Percentiles rank a stretch among this genome's conserved stretches.
phyloP scores from a whole-genome alignment of 2,329 filamentous ascomycete genomes.

The Gaeumannomyces tritici region DNA sequence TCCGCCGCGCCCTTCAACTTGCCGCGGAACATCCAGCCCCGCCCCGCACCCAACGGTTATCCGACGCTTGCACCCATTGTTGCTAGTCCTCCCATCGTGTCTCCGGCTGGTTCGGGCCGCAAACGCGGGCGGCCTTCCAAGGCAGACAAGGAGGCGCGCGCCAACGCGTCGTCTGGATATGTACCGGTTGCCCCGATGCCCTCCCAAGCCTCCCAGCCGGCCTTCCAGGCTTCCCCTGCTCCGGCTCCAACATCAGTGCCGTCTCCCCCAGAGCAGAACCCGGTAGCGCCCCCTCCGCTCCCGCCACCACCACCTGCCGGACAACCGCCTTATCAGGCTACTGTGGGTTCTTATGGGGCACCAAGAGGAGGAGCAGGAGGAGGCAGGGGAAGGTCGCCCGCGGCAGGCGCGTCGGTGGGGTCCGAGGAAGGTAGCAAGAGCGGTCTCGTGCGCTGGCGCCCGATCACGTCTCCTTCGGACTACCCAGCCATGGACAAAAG shows the following conservation, averaged over 20 bases:
- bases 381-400: not conserved
- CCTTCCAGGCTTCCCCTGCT: constrained; percentile 3
- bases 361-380: not conserved
- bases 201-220: constrained; percentile 10
- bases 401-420: not conserved
- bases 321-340: not conserved
- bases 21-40: constrained; percentile 19
- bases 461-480: not conserved
- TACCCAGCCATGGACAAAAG: not conserved
- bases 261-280: not conserved
- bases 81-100: constrained; percentile 7
- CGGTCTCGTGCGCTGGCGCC: constrained; percentile 1
- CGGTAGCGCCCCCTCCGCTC: not conserved
- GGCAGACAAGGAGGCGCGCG: constrained; percentile 18
- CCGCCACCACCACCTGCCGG: not conserved
- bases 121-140: constrained; percentile 24
- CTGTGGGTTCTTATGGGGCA: not conserved
- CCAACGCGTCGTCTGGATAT: constrained; percentile 9
- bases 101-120: constrained; percentile 10
- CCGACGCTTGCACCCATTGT: constrained; percentile 5
- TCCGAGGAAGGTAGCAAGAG: not conserved
- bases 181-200: constrained; percentile 12
- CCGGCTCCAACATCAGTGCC: not conserved
- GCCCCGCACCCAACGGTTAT: constrained; percentile 16
- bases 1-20: constrained; percentile 1